A percentile compares a stretch with the other conserved stretches of the same genome.
Conservation (phyloP, 2,329 filamentous ascomycete genomes). For the Botryotinia narcissicola region DNA sequence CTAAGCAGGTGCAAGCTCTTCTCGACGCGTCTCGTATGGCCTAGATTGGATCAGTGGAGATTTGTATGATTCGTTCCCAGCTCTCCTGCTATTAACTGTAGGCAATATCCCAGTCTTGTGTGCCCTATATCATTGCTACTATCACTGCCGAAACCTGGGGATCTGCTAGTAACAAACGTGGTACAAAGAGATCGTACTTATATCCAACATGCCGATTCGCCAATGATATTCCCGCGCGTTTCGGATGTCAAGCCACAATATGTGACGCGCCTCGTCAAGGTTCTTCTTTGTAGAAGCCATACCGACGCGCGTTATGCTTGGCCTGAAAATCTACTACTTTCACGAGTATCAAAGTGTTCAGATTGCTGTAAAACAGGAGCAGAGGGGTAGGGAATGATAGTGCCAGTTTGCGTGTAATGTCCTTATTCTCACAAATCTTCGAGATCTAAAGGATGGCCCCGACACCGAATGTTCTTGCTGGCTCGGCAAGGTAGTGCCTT, state of each 20-base stretch:
- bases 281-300: neutral
- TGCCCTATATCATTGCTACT: neutral
- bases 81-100: neutral
- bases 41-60: neutral
- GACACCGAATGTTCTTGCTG: neutral
- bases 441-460: neutral
- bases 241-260: conserved; percentile 5
- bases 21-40: conserved; percentile 8
- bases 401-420: neutral
- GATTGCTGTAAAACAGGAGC: neutral
- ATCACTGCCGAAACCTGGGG: conserved; percentile 10
- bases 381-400: neutral
- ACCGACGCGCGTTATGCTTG: conserved; percentile 4
- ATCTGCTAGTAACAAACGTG: neutral
- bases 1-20: neutral
- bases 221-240: neutral
- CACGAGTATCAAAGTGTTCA: neutral
- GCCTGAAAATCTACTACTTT: neutral
- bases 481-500: neutral
- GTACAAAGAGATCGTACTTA: neutral
- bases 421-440: neutral
- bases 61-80: neutral
- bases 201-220: neutral
- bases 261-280: neutral
- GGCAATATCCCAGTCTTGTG: neutral